Evolutionary conservation across 139 green algal species (phyloP), one percentile per base, ranked within the genome.

Genomic region (Spirogloea muscicola): DNA sequence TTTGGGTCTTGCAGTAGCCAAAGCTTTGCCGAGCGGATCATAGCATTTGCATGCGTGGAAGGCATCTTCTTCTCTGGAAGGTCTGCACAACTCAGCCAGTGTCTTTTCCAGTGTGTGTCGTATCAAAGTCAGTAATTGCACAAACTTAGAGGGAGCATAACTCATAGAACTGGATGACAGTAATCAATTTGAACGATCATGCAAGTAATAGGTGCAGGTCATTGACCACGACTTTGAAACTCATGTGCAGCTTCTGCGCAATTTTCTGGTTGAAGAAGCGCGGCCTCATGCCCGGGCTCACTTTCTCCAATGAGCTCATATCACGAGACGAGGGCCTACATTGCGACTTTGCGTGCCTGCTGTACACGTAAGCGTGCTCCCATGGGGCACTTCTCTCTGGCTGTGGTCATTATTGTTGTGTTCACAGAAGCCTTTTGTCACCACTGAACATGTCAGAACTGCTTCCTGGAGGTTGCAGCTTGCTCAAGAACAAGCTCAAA

Each of bases 221-320:
- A n/a, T n/a, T n/a, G n/a, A n/a, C n/a, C n/a, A n/a, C n/a, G n/a
- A n/a, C n/a, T n/a, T n/a, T n/a, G n/a, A n/a, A n/a, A n/a, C 38
- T 6, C 38, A 27, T 31, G 16, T 74, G 36, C 78, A 91, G 82
- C 77, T 99, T 99, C 86, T 98, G 94, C 71, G 86, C 92, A 58
- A 96, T 99, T 83, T 98, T 95, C 87, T 99, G 94, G 94, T 81
- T 99, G 3, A 98, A 97, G 89, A 99, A 99, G 91, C 88, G 95
- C 21, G 88, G 90, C 21, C 81, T 98, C 34, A 96, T 98, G 92
- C 94, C 90, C 1, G 94, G 94, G 4, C 90, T 99, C 58, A 96
- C 91, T 62, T 99, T 99, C 83, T 96, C 89, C 75, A 99, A 99
- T 78, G 93, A 96, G 82, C 90, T 99, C 68, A 99, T 99, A 83